Percentiles rank a stretch among this genome's conserved stretches.
phyloP scores from a whole-genome alignment of 139 green algal genomes.

The Coelastrella sp. region DNA sequence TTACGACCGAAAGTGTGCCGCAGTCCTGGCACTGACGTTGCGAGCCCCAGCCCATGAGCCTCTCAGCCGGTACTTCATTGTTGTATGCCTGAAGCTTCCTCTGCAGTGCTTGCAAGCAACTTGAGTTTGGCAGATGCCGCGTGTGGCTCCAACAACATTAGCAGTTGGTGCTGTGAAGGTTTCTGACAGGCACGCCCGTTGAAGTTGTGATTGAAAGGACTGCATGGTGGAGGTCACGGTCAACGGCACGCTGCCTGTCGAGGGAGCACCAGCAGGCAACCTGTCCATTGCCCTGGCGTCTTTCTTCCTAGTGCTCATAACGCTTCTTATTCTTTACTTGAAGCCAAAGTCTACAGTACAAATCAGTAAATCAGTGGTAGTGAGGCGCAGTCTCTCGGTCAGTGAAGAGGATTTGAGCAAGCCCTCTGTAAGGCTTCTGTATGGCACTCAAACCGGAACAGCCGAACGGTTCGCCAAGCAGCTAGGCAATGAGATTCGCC shows the following conservation, averaged over 20 bases:
- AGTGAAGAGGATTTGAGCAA: constrained; percentile 51
- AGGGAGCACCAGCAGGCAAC: not conserved
- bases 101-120: not conserved
- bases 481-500: constrained; percentile 62
- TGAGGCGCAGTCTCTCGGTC: not conserved
- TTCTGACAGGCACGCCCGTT: not conserved
- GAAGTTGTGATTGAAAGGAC: not conserved
- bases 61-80: too few species aligned
- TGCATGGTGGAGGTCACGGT: not conserved
- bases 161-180: not conserved
- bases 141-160: not conserved
- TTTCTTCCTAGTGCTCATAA: constrained; percentile 20
- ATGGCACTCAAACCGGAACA: constrained; percentile 87
- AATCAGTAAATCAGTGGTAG: not conserved
- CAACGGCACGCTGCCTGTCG: not conserved
- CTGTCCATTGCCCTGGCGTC: not conserved
- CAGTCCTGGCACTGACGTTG: not conserved
- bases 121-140: not conserved
- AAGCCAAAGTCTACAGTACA: constrained; percentile 14
- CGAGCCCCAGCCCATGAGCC: too few species aligned
- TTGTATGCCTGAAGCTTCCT: too few species aligned
- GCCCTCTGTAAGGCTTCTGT: constrained; percentile 63
- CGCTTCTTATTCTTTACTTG: constrained; percentile 14
- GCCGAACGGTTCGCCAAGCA: constrained; percentile 93
- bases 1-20: too few species aligned